Conservation (phyloP, 768 basidiomycete genomes). For the Tylopilus felleus region DNA sequence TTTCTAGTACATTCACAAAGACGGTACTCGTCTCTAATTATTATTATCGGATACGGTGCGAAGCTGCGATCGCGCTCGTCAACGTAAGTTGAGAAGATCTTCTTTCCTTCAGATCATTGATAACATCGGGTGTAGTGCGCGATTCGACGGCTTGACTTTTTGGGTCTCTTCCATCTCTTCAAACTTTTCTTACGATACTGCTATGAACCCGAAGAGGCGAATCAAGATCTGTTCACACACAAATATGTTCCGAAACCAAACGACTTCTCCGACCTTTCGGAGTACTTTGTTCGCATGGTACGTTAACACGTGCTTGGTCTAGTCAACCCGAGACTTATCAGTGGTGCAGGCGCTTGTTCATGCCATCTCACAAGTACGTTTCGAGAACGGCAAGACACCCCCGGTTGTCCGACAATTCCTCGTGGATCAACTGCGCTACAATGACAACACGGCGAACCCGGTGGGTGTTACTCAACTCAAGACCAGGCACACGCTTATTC, state of each 20-base stretch:
- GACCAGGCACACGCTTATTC: slow-evolving; percentile 1
- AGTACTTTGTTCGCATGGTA: slow-evolving; percentile 95
- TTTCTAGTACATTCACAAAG: slow-evolving; percentile 89
- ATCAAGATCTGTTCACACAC: slow-evolving; percentile 80
- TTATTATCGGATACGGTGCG: slow-evolving; percentile 93
- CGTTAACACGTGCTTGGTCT: slow-evolving; percentile 1
- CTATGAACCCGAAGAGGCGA: slow-evolving; percentile 80
- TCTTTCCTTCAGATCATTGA: slow-evolving; percentile 5
- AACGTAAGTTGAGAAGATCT: slow-evolving; percentile 47
- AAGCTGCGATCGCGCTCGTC: slow-evolving; percentile 84
- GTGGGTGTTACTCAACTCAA: slow-evolving; percentile 43
- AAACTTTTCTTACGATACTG: slow-evolving; percentile 91
- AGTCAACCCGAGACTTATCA: slow-evolving; percentile 3
- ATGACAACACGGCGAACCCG: slow-evolving; percentile 89
- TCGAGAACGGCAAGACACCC: slow-evolving; percentile 83
- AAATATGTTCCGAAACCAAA: slow-evolving; percentile 94
- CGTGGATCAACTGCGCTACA: slow-evolving; percentile 89
- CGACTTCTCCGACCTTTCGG: slow-evolving; percentile 85
- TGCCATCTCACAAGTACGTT: slow-evolving; percentile 82
- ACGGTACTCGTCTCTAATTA: slow-evolving; percentile 94
- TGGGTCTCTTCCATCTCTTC: slow-evolving; percentile 93
- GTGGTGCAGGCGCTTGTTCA: slow-evolving; percentile 63
- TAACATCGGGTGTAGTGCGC: slow-evolving; percentile 59
- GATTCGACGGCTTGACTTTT: slow-evolving; percentile 74
- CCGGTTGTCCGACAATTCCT: slow-evolving; percentile 83